Percentiles rank a stretch among this genome's conserved stretches.
phyloP scores from a whole-genome alignment of 2,329 filamentous ascomycete genomes.

The Sporothrix globosa region DNA sequence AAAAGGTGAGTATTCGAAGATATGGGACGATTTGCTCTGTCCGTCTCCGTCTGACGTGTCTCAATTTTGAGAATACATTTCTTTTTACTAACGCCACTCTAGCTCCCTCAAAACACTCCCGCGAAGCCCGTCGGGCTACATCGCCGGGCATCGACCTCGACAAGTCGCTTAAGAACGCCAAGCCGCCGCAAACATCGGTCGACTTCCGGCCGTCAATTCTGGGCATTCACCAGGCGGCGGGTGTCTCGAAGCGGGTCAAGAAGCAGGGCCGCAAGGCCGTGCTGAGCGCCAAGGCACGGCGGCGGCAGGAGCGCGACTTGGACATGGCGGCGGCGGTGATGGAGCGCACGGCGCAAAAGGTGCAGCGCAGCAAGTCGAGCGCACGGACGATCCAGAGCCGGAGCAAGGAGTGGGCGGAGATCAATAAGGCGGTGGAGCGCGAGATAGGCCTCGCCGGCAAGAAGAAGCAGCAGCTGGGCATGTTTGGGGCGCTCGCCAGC shows the following conservation, averaged over 20 bases:
- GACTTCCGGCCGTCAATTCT: constrained; percentile 67
- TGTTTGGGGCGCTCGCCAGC: constrained; percentile 30
- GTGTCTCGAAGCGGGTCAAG: constrained; percentile 65
- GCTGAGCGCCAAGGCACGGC: constrained; percentile 58
- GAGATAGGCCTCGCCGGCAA: constrained; percentile 2
- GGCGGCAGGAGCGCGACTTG: constrained; percentile 59
- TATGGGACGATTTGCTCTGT: background rate
- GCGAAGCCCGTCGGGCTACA: constrained; percentile 72
- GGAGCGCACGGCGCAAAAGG: constrained; percentile 61
- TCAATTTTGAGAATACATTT: background rate
- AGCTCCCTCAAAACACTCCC: constrained; percentile 71
- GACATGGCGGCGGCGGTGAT: constrained; percentile 63
- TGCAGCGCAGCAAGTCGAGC: constrained; percentile 58
- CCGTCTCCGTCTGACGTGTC: background rate
- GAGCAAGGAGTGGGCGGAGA: constrained; percentile 61
- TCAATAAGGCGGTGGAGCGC: constrained; percentile 48
- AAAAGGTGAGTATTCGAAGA: constrained; percentile 26
- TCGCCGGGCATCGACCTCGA: constrained; percentile 72
- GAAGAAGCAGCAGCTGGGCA: constrained; percentile 30
- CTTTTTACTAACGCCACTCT: constrained; percentile 17
- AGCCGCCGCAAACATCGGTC: constrained; percentile 53
- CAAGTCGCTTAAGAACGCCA: constrained; percentile 68
- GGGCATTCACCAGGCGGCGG: constrained; percentile 66
- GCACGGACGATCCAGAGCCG: constrained; percentile 54
- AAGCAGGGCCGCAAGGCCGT: constrained; percentile 60